phyloP scores from a whole-genome alignment of 2,329 filamentous ascomycete species.

The Pseudopyricularia cyperi region DNA sequence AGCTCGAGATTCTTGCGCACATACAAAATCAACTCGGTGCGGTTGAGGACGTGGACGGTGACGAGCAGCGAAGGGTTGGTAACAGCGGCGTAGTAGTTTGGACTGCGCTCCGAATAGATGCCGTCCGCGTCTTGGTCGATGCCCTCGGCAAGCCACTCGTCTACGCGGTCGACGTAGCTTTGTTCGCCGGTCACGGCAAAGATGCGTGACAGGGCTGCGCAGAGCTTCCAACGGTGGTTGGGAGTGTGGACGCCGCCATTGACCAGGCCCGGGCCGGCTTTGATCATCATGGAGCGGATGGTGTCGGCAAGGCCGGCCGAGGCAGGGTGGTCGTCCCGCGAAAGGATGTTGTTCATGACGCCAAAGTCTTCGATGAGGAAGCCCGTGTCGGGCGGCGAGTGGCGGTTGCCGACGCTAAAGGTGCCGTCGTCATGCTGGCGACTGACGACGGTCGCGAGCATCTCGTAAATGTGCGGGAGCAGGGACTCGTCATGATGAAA shows the following conservation, averaged over 20 bases:
- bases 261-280: background rate
- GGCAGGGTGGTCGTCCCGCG: background rate
- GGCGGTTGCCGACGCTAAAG: background rate
- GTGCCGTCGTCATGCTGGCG: background rate
- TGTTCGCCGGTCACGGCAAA: background rate
- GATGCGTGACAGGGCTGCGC: constrained; percentile 1
- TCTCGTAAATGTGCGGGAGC: background rate
- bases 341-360: background rate
- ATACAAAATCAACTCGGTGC: background rate
- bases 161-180: background rate
- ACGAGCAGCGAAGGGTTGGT: background rate
- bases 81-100: background rate
- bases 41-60: background rate
- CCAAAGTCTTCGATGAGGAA: constrained; percentile 2
- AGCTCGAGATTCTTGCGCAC: constrained; percentile 1
- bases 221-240: constrained; percentile 1
- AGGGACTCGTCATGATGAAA: background rate
- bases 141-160: constrained; percentile 1
- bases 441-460: background rate
- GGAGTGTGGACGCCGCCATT: background rate
- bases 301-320: background rate
- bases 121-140: constrained; percentile 1
- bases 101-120: constrained; percentile 1
- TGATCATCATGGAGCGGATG: background rate
- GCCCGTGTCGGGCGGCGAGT: constrained; percentile 1